phyloP scores from a whole-genome alignment of 495 filamentous ascomycete species.

The Penicillium bovifimosum region DNA sequence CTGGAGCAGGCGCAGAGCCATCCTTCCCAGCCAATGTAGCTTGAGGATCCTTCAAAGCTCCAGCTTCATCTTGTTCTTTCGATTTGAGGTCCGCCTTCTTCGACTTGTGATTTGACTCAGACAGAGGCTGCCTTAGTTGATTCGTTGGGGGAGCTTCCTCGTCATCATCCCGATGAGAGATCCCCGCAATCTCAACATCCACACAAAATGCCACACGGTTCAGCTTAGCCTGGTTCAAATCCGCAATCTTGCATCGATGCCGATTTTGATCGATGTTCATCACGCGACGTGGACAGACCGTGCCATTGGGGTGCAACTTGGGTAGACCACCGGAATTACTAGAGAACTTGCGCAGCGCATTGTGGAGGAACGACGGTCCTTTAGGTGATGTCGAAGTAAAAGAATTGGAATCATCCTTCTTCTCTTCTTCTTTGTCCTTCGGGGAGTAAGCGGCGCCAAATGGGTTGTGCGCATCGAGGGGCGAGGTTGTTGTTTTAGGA shows the following conservation, averaged over 20 bases:
- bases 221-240: slow-evolving; percentile 74
- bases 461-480: slow-evolving; percentile 41
- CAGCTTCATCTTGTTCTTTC: slow-evolving; percentile 64
- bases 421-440: slow-evolving; percentile 52
- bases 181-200: slow-evolving; percentile 90
- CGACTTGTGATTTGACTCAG: slow-evolving; percentile 38
- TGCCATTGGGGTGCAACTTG: slow-evolving; percentile 48
- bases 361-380: slow-evolving; percentile 71
- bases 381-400: slow-evolving; percentile 64
- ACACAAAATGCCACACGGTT: slow-evolving; percentile 90
- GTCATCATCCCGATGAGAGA: slow-evolving; percentile 43
- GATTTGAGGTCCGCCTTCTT: slow-evolving; percentile 54
- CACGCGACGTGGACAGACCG: slow-evolving; percentile 64
- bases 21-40: slow-evolving; percentile 55
- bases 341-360: slow-evolving; percentile 75
- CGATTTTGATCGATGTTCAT: slow-evolving; percentile 80
- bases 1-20: slow-evolving; percentile 2
- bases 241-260: slow-evolving; percentile 71
- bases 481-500: slow-evolving; percentile 39
- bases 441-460: slow-evolving; percentile 51
- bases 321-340: slow-evolving; percentile 50
- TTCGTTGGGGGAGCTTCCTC: slow-evolving; percentile 33
- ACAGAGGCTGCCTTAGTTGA: slow-evolving; percentile 21
- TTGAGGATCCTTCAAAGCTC: slow-evolving; percentile 59
- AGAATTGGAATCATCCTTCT: slow-evolving; percentile 48